Evolutionary conservation across 345 rosid species (phyloP).

Genomic region (Citrus inodora): DNA sequence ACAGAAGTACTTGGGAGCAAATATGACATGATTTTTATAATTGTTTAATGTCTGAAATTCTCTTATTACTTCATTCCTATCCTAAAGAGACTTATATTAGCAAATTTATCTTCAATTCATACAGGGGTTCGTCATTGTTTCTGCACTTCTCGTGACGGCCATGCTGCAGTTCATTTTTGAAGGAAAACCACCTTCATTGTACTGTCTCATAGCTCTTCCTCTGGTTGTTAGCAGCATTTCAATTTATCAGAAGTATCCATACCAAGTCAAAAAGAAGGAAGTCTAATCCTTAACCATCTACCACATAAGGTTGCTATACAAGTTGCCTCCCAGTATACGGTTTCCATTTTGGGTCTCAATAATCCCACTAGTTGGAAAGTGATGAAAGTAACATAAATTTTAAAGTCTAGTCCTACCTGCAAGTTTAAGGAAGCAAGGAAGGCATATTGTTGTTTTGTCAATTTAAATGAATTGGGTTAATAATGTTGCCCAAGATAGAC

Average conservation of each 20-base stretch:
- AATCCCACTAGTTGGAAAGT: background rate
- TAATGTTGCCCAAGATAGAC: background rate
- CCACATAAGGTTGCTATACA: background rate
- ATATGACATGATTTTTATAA: background rate
- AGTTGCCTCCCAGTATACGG: background rate
- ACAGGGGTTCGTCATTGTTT: constrained; percentile 97
- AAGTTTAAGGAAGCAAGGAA: background rate
- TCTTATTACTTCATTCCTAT: background rate
- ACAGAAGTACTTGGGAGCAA: background rate
- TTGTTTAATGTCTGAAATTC: background rate
- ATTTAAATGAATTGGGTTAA: background rate
- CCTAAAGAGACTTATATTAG: background rate
- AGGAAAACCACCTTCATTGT: constrained; percentile 82
- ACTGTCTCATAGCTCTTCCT: constrained; percentile 77
- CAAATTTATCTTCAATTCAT: constrained; percentile 5
- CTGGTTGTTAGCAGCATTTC: constrained; percentile 83
- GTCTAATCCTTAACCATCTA: constrained; percentile 18
- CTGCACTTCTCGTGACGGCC: constrained; percentile 90
- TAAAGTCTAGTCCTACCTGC: background rate
- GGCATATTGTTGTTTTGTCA: background rate
- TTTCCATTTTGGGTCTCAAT: background rate
- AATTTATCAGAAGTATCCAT: constrained; percentile 85
- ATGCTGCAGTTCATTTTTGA: constrained; percentile 83
- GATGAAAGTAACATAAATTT: background rate
- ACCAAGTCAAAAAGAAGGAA: constrained; percentile 69